Evolutionary conservation across 2,329 filamentous ascomycete genomes (phyloP), one percentile per base, ranked within the genome.

Genomic region (Mariannaea elegans): DNA sequence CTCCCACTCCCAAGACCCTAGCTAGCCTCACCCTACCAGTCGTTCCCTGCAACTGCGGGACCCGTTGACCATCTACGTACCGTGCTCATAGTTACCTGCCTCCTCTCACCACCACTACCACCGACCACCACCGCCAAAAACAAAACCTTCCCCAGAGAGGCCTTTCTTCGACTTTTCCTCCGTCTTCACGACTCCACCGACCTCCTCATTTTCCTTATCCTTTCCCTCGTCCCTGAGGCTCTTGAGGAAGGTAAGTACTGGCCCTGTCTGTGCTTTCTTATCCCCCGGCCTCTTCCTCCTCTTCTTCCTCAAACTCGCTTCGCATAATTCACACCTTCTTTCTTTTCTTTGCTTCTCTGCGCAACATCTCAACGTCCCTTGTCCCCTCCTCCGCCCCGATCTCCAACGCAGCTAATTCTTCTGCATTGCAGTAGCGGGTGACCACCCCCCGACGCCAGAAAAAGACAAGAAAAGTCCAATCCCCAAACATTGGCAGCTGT

Each of bases 101-200:
- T 70, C 67, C 70, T 71, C 68, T 71, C 68, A 68, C 68, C 71
- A 72, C n/a, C 70, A 62, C 55, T 56, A 38, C 61, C 64, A 60
- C 63, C 49, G 18, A 65, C 65, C 70, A 68, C 73, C 67, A 65
- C 69, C 71, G 65, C 69, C 70, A 66, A 72, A 72, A 73, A 73
- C 64, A 73, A 73, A 74, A 71, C 69, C 71, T 65, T 71, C 65
- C 70, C 71, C 68, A 63, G 65, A 64, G 55, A 67, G 61, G 61
- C 62, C 63, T 56, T 71, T 66, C 61, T 62, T 68, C 64, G 63
- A 62, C 61, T 71, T 68, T 67, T 67, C 66, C 70, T 71, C 69
- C 65, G 66, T 71, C 72, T 70, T 75, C 69, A 74, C 70, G 72
- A 73, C 71, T 71, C 65, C 70, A 65, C 72, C 73, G 73, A 74